Conservation (phyloP, 2,329 filamentous ascomycete genomes). For the Fusarium sublunatum region DNA sequence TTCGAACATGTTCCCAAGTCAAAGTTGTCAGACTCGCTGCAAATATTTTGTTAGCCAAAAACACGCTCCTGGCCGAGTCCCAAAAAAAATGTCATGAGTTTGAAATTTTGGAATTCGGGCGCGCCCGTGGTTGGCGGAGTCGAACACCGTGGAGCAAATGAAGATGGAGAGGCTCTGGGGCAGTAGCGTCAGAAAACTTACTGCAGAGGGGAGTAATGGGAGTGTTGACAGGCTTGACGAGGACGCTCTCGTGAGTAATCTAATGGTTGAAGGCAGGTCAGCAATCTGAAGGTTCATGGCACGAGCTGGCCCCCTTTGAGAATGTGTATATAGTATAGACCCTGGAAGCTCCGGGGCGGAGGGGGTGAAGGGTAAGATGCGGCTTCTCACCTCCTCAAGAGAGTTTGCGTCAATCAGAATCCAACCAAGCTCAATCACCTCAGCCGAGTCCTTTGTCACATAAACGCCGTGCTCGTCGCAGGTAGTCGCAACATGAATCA, state of each 20-base stretch:
- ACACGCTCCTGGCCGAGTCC: slow-evolving; percentile 7
- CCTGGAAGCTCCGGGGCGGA: slow-evolving; percentile 15
- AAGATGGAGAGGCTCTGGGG: slow-evolving; percentile 34
- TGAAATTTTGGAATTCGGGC: slow-evolving; percentile 20
- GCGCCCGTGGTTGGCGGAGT: slow-evolving; percentile 29
- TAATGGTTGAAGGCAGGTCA: slow-evolving; percentile 54
- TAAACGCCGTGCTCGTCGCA: slow-evolving; percentile 99
- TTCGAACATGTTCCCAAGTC: slow-evolving; percentile 98
- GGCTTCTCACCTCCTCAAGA: slow-evolving; percentile 83
- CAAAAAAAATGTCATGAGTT: neutral
- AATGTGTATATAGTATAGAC: neutral
- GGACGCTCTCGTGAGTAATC: slow-evolving; percentile 94
- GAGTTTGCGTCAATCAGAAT: slow-evolving; percentile 92
- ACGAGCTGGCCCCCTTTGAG: neutral
- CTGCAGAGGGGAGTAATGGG: slow-evolving; percentile 98
- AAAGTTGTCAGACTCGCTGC: slow-evolving; percentile 95
- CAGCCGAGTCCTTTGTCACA: slow-evolving; percentile 98
- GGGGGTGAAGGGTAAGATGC: slow-evolving; percentile 18
- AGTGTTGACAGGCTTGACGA: slow-evolving; percentile 98
- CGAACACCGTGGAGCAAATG: slow-evolving; percentile 33
- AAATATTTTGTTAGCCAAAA: slow-evolving; percentile 39
- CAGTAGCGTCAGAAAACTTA: slow-evolving; percentile 67
- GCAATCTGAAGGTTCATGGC: slow-evolving; percentile 8
- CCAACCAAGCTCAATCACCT: slow-evolving; percentile 99
- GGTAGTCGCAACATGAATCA: slow-evolving; percentile 98